These are phyloP conservation scores for Brettanomyces custersianus DNA, from an alignment of 805 yeast genomes.

Conservation along the genomic window DNA sequence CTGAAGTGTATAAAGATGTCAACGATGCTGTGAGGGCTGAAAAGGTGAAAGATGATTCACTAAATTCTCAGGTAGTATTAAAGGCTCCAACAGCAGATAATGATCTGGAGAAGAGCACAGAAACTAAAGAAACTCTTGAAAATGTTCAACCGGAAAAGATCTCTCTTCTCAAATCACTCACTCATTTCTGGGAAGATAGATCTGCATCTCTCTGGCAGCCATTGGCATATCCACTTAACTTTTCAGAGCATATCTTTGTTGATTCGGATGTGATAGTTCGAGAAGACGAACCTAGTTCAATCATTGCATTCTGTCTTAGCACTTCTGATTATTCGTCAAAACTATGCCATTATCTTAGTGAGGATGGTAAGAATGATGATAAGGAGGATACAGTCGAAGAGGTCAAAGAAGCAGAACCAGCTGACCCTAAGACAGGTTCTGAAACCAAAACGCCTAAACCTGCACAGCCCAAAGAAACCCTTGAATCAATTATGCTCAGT, in stretches of 20 bases:
- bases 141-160: conserved; percentile 53
- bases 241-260: conserved; percentile 84
- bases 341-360: conserved; percentile 15
- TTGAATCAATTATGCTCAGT: conserved; percentile 69
- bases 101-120: conserved; percentile 3
- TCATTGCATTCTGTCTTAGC: conserved; percentile 87
- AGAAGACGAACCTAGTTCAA: conserved; percentile 93
- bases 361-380: background rate
- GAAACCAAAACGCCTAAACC: background rate
- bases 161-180: conserved; percentile 71
- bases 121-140: conserved; percentile 14
- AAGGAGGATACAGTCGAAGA: background rate
- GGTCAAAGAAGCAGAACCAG: background rate
- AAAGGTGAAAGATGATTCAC: background rate
- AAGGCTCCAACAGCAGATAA: conserved; percentile 5
- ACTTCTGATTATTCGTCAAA: conserved; percentile 63
- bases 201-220: conserved; percentile 96
- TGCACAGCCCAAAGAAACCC: conserved; percentile 8
- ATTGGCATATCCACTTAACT: conserved; percentile 67
- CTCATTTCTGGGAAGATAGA: conserved; percentile 96
- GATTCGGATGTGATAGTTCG: conserved; percentile 90
- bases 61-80: background rate
- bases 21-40: conserved; percentile 49
- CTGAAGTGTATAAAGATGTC: conserved; percentile 81
- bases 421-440: background rate